Evolutionary conservation across 192 early-diverging fungal species (phyloP).

Genomic region (Gonapodya sp.): DNA sequence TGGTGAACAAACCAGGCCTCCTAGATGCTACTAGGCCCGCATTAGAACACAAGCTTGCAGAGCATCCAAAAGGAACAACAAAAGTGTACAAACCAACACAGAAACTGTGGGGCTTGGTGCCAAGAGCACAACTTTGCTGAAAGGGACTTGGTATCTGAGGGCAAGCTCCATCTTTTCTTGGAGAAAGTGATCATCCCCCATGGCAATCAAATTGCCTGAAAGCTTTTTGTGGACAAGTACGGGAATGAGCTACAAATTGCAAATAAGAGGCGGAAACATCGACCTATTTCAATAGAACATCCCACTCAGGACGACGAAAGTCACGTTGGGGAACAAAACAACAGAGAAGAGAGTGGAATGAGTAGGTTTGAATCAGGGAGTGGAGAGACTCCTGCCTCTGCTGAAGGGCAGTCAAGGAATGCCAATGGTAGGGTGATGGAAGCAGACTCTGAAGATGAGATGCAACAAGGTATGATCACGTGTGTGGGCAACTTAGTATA

Average conservation of each 20-base stretch:
- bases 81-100: background rate
- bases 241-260: background rate
- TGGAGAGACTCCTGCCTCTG: no score
- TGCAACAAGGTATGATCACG: no score
- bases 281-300: no score
- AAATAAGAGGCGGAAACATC: no score
- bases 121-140: background rate
- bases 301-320: no score
- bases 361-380: no score
- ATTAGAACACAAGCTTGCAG: background rate
- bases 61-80: background rate
- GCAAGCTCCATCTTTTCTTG: background rate
- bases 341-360: no score
- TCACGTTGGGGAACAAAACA: no score
- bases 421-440: no score
- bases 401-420: no score
- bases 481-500: no score
- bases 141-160: background rate
- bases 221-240: background rate
- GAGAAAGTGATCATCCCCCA: background rate
- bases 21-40: background rate
- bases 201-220: background rate
- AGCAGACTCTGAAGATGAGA: no score
- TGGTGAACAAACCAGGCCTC: background rate
- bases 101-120: background rate